Base-by-base conservation (phyloP, 176 grass and related monocot species). In the Avena insularis region DNA sequence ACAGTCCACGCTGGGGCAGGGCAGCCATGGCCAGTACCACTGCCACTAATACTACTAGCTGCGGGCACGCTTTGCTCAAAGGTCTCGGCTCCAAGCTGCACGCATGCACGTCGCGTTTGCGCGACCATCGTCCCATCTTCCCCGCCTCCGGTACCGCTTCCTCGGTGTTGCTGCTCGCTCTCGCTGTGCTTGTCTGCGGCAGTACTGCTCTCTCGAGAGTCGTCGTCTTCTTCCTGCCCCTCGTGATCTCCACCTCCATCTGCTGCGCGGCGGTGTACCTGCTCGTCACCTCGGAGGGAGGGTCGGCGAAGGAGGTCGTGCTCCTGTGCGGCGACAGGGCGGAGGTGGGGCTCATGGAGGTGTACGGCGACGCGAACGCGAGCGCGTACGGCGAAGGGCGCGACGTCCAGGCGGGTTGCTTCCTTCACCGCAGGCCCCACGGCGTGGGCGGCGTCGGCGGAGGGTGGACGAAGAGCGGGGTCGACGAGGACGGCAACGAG, bases 331-430 rank as follows among this genome's bases (percentile, higher is more conserved):
- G 85, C 6, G 84, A 77, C 27, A 75, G 59, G 71, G 65, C 88
- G 20, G 83, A 86, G 81, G 48, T 77, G 38, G 83, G 85, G 47
- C 15, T 87, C 69, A 36, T 89, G 57, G 80, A 90, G 86, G 76
- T 92, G 72, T 91, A 75, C 59, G 90, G 56, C 74, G 88, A 83
- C n/a, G 88, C 87, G 51, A 90, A 95, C 91, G 63, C 84, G 1
- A 90, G 71, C 71, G 79, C 31, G 67, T 87, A 90, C 45, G 79
- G 71, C 38, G 31, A 16, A 15, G 21, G 31, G 33, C 1, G 67
- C 59, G 63, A 14, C 62, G 46, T 86, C 6, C 63, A 80, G 60
- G 86, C 86, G 35, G 79, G 88, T 15, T 90, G 90, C 73, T 95
- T 95, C 56, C 8, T 95, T 38, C 64, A 72, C 70, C 27, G 57